phyloP scores from a whole-genome alignment of 345 rosid genomes.

The Rhodamnia argentea region DNA sequence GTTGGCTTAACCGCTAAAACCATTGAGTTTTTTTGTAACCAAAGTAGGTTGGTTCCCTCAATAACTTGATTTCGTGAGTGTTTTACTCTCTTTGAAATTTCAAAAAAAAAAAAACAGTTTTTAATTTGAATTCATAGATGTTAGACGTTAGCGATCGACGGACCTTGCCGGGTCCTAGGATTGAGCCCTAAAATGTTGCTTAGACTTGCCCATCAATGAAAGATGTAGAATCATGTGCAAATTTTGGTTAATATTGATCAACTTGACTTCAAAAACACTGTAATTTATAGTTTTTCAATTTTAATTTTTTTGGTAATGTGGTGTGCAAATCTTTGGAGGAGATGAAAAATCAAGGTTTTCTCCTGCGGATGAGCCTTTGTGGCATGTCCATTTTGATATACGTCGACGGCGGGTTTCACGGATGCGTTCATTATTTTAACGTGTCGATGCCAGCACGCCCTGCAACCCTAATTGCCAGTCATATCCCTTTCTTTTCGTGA shows the following conservation, averaged over 20 bases:
- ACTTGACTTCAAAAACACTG: no score
- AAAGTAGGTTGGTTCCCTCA: not conserved
- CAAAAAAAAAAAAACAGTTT: not conserved
- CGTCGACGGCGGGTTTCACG: no score
- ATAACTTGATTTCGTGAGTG: fast-evolving
- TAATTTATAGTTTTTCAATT: no score
- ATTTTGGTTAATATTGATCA: not conserved
- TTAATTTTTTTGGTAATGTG: not conserved
- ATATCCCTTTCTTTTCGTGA: no score
- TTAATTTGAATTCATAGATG: not conserved
- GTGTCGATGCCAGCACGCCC: no score
- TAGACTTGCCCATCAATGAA: not conserved
- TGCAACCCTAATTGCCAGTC: no score
- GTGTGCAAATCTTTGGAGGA: not conserved
- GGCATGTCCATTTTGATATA: no score
- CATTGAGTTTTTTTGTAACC: fast-evolving
- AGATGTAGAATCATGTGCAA: not conserved
- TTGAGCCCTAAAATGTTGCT: not conserved
- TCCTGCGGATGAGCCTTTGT: no score
- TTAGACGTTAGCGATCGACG: not conserved
- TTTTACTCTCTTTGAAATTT: no score
- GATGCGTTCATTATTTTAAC: no score
- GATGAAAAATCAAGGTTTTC: no score
- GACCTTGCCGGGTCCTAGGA: not conserved
- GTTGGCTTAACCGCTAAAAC: fast-evolving